These are phyloP conservation scores for Neurospora sp. DNA, from an alignment of 495 filamentous ascomycete genomes.

Conservation along the genomic window DNA sequence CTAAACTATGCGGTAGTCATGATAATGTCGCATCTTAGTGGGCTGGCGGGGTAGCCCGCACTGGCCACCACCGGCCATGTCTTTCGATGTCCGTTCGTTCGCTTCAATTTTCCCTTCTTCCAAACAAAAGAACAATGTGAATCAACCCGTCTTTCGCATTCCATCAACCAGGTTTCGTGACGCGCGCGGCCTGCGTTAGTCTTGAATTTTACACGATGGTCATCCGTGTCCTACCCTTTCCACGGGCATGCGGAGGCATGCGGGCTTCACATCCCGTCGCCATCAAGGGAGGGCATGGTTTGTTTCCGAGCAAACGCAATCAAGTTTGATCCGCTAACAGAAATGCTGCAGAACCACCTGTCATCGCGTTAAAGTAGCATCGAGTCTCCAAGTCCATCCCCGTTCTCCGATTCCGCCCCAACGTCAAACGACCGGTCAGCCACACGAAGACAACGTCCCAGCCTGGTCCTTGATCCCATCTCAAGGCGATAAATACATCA, in stretches of 20 bases:
- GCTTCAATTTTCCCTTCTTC: background rate
- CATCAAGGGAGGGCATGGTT: too few relatives aligned
- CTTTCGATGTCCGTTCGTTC: background rate
- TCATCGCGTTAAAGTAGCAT: too few relatives aligned
- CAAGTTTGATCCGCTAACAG: too few relatives aligned
- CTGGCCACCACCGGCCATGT: background rate
- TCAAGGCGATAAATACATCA: background rate
- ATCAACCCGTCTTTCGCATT: background rate
- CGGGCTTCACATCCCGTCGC: too few relatives aligned
- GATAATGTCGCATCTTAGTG: background rate
- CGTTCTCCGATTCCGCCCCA: background rate
- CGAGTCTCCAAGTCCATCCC: background rate
- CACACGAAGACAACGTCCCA: background rate
- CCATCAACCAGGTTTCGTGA: background rate
- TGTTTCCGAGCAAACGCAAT: too few relatives aligned
- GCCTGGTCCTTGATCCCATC: background rate
- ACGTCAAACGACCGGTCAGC: background rate
- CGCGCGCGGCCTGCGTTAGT: too few relatives aligned
- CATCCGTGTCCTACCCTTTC: too few relatives aligned
- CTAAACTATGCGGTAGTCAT: background rate
- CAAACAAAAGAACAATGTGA: background rate
- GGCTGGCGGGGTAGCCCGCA: background rate
- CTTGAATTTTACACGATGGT: too few relatives aligned
- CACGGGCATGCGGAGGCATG: too few relatives aligned
- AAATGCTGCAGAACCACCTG: too few relatives aligned